phyloP scores from a whole-genome alignment of 164 flowering plant species.

The Chimonanthus salicifolius region DNA sequence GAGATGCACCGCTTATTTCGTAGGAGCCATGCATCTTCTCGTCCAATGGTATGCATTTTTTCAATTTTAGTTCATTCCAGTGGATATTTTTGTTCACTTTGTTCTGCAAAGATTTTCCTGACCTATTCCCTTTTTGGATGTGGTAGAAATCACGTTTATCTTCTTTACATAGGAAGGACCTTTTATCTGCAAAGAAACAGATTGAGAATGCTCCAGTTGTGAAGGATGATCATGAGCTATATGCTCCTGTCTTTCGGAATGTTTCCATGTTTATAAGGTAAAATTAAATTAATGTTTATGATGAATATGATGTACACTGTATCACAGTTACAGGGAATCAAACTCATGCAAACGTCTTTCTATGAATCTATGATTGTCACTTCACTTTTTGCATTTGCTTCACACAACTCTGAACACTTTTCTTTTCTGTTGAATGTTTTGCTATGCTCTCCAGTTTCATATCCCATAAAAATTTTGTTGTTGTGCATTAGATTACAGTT shows the following conservation, averaged over 20 bases:
- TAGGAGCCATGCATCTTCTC: background rate
- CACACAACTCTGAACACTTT: too few species aligned
- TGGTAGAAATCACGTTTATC: conserved; percentile 13
- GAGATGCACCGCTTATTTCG: conserved; percentile 6
- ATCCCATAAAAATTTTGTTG: too few species aligned
- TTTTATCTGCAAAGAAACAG: conserved; percentile 13
- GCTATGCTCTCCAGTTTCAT: too few species aligned
- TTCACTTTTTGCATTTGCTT: too few species aligned
- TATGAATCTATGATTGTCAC: too few species aligned
- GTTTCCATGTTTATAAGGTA: conserved; percentile 17
- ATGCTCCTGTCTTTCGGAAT: conserved; percentile 15
- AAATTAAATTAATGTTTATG: background rate
- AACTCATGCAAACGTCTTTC: too few species aligned
- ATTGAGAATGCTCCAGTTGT: conserved; percentile 15
- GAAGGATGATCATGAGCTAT: conserved; percentile 8
- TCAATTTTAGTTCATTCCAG: background rate
- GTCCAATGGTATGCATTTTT: conserved; percentile 4
- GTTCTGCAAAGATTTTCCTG: background rate
- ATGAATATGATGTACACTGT: too few species aligned
- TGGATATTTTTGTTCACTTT: background rate
- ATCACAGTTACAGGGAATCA: too few species aligned
- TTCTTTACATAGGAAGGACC: conserved; percentile 11
- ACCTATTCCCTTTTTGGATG: background rate
- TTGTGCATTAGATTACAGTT: too few species aligned
- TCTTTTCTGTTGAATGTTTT: too few species aligned